Base-by-base conservation (phyloP, 2,329 filamentous ascomycete species). In the Lecanicillium sp. region DNA sequence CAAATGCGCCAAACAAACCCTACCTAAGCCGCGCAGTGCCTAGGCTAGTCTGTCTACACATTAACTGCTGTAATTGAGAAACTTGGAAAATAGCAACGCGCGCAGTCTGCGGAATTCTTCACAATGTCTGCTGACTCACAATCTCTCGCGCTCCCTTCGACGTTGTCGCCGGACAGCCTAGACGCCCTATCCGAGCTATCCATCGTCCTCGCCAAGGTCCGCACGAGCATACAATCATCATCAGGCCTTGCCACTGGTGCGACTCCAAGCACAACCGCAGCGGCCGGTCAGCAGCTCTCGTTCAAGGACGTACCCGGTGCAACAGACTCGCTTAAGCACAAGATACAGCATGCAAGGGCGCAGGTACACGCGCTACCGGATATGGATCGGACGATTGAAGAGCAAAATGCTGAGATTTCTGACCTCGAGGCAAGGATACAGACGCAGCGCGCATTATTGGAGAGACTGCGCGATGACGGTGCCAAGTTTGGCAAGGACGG, bases 151-250 rank as follows among this genome's bases (percentile, higher is more conserved):
- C 64, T 75, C 42, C 72, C 81, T 22, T 64, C 74, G 3, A 78
- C 82, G 40, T 83, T 92, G 45, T 75, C 85, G 35, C 84, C 89
- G 19, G 82, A 89, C 59, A 78, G 79, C 35, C 86, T 95, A 64
- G 89, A 95, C 66, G 78, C 87, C 49, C 75, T 94, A 38, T 86
- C 88, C 18, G 79, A 88, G 53, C 77, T 95, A 38, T 81, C 86
- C 53, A 72, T 79, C 43, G 77, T 94, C 48, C 78, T 95, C 44
- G 70, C 78, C 48, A 84, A 85, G 36, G 74, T 95, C 14, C 77
- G 84, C 49, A 55, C 59, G 28, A 68, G 65, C 13, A 61, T 67
- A 49, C 50, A 65, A 53, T 56, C 63, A 33, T 59, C 59, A 9
- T 51, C 63, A 29, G 57, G 64, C 38, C 54, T 64, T 35, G 59